These are phyloP conservation scores for Caryopteris hybrid DNA, from an alignment of 305 asterid genomes.

Conservation along the genomic window DNA sequence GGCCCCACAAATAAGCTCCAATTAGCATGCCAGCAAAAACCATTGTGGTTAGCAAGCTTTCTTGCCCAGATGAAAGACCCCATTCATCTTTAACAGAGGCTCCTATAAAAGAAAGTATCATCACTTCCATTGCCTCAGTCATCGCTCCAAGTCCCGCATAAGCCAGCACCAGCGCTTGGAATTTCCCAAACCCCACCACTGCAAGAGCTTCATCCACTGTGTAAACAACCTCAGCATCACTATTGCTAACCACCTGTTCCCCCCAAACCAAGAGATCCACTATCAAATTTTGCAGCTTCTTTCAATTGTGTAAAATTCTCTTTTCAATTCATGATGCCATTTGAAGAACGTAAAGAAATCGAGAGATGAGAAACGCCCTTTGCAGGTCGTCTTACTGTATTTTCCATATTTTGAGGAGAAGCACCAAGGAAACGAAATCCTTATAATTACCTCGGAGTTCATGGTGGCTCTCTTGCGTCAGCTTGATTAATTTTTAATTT, in stretches of 20 bases:
- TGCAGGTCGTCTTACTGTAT: too few species aligned
- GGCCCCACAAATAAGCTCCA: constrained; percentile 66
- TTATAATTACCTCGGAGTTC: constrained; percentile 21
- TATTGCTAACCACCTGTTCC: constrained; percentile 20
- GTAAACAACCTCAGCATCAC: constrained; percentile 24
- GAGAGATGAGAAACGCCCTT: too few species aligned
- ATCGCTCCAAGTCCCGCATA: constrained; percentile 72
- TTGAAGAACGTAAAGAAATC: too few species aligned
- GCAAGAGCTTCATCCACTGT: constrained; percentile 65
- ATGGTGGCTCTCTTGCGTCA: constrained; percentile 8
- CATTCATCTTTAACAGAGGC: constrained; percentile 60
- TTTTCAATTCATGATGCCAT: too few species aligned
- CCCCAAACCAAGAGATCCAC: too few species aligned
- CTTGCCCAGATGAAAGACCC: constrained; percentile 58
- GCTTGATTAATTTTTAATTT: constrained; percentile 1
- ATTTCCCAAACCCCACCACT: constrained; percentile 63
- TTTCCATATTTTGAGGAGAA: too few species aligned
- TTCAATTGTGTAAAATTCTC: too few species aligned
- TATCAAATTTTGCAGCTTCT: too few species aligned
- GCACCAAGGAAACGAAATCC: too few species aligned
- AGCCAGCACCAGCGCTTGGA: constrained; percentile 44
- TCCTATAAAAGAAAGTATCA: constrained; percentile 80
- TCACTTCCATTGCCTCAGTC: constrained; percentile 75
- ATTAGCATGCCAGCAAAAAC: constrained; percentile 78
- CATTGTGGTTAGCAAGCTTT: constrained; percentile 59